Base-by-base conservation (phyloP, 805 yeast genomes). In the Candida maesae region DNA sequence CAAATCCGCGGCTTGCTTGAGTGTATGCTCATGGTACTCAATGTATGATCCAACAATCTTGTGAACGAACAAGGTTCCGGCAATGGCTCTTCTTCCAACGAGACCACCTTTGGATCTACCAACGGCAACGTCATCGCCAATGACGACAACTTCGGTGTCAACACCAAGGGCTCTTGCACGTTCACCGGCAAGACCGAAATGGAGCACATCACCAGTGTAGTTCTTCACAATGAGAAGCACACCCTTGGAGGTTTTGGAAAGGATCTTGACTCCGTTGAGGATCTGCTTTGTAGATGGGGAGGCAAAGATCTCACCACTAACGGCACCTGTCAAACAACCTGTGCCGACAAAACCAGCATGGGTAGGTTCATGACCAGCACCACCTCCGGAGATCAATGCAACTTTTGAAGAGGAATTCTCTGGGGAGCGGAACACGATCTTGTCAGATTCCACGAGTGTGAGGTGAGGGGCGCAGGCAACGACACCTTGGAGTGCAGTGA, bases 221-320 rank as follows among this genome's bases (percentile, higher is more conserved):
- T 91, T 90, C 65, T 90, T 90, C 32, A 87, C 95, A 36, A 90
- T 76, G 29, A 90, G 66, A 39, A 90, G 63, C 6, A 87, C 81
- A 21, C 96, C 96, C 44, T 73, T 72, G 8, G 68, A 60, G 24
- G 71, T 27, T 24, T 60, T 62, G 35, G 52, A 56, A 3, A 68
- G 59, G 6, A 75, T 52, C 44, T 67, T 64, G 32, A 77, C 67
- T 11, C 88, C 81, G 49, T 78, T 77, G 39, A 89, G 64, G 51
- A 90, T 85, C 64, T 90, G 98, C 55, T 81, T 84, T 1, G 96
- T 87, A n/a, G 89, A 78, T 3, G 98, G 98, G 12, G 96, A 87
- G 0, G 97, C 96, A 67, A 90, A 90, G n/a, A 87, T 74, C 39
- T 82, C 78, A 27, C 98, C 98, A 39, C 89, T 79, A 5, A 90